Evolutionary conservation across 805 yeast species (phyloP), one percentile per base, ranked within the genome.

Genomic region (Wickerhamiella qilinensis): DNA sequence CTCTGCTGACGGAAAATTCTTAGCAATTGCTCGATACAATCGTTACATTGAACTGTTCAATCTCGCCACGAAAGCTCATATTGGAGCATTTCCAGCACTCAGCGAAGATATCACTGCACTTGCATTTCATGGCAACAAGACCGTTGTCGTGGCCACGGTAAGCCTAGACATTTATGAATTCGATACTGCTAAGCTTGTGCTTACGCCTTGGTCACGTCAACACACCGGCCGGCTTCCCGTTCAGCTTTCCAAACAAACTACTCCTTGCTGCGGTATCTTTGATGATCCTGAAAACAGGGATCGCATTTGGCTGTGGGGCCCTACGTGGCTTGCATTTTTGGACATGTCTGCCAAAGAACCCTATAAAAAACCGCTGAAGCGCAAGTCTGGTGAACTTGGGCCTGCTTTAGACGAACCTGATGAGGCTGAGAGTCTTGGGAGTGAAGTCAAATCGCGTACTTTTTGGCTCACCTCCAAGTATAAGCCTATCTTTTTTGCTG

Each of bases 251-350:
- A 55, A 63, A 2, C 61, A 70, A 38, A 69, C 68, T 15, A 88
- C 80, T 41, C 75, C 77, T 48, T 76, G 93, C 39, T 67, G 71
- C 42, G 95, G 94, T 14, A 56, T 81, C 11, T 82, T 80, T 52
- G 52, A 55, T 14, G 74, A 73, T 38, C 56, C 55, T 8, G 51
- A 55, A 3, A 57, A 59, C 25, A 46, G 58, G 1, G 50, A 60
- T 25, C 65, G 71, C 40, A 60, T 79, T 14, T 88, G 95, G 95
- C 58, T 84, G n/a, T 85, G 82, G 71, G 93, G 95, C 1, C 67
- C 80, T 17, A 71, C 71, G 37, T 88, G 94, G 93, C 47, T 86
- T 14, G 70, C 78, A 3, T 80, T 70, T 54, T 68, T 88, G 36
- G 88, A 88, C 55, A 58, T 81, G 46, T 55, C 67, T 7, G 53